Conservation (phyloP, 371 early-diverging fungal genomes). For the Parasitella parasitica region DNA sequence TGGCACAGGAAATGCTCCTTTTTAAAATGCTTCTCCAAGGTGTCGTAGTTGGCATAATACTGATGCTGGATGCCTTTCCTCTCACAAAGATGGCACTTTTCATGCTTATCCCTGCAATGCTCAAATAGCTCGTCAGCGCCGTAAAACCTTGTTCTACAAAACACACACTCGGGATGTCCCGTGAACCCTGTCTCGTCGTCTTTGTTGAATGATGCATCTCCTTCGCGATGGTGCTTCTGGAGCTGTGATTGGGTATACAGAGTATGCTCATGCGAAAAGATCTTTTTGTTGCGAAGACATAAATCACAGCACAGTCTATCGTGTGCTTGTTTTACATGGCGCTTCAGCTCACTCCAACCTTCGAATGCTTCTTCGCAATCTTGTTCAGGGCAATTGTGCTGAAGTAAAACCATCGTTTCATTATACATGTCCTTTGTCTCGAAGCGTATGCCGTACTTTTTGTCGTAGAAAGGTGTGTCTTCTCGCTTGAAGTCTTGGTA, state of each 20-base stretch:
- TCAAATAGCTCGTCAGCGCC: conserved; percentile 89
- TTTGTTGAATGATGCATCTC: conserved; percentile 55
- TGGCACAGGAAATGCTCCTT: conserved; percentile 82
- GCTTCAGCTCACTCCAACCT: conserved; percentile 78
- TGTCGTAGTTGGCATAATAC: conserved; percentile 82
- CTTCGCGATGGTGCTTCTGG: conserved; percentile 68
- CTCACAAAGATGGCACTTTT: conserved; percentile 91
- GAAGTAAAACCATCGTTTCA: conserved; percentile 67
- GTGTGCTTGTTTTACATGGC: conserved; percentile 78
- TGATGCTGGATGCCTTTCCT: conserved; percentile 72
- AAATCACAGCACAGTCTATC: conserved; percentile 65
- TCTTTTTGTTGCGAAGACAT: conserved; percentile 87
- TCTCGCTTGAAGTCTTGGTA: conserved; percentile 56
- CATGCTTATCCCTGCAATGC: conserved; percentile 92
- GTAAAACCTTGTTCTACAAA: conserved; percentile 83
- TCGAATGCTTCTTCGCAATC: conserved; percentile 52
- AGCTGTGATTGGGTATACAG: conserved; percentile 73
- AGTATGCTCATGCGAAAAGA: conserved; percentile 89
- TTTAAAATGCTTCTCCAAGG: conserved; percentile 84
- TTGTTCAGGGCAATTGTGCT: conserved; percentile 86
- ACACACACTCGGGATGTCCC: conserved; percentile 93
- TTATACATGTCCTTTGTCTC: conserved; percentile 72
- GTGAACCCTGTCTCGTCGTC: conserved; percentile 80
- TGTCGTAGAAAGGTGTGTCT: conserved; percentile 60
- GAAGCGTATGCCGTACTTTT: conserved; percentile 70